phyloP scores from a whole-genome alignment of 2,329 filamentous ascomycete species.

The Penicillium glabrum region DNA sequence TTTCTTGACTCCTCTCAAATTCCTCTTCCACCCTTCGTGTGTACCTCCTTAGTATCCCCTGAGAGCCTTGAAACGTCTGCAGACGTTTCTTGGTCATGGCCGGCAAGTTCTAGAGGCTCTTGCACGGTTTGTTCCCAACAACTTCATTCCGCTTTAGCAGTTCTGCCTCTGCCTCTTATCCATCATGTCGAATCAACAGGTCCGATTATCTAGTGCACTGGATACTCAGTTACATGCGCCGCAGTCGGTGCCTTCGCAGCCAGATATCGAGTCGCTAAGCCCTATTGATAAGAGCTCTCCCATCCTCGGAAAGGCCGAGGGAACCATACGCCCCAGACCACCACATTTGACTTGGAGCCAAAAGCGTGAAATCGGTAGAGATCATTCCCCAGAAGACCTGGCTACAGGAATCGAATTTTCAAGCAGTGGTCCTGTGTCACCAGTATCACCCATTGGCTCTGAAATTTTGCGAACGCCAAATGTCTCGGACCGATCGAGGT shows the following conservation, averaged over 20 bases:
- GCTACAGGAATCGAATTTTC: background rate
- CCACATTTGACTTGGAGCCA: slow-evolving; percentile 15
- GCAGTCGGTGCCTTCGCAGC: slow-evolving; percentile 1
- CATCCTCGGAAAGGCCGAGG: slow-evolving; percentile 5
- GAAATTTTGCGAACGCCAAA: slow-evolving; percentile 22
- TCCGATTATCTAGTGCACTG: background rate
- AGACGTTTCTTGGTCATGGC: slow-evolving; percentile 16
- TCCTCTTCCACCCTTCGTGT: background rate
- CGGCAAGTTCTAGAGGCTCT: slow-evolving; percentile 8
- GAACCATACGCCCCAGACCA: slow-evolving; percentile 16
- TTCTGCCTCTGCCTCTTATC: background rate
- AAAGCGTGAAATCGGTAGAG: slow-evolving; percentile 6
- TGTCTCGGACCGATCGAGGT: slow-evolving; percentile 16
- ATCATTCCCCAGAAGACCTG: slow-evolving; percentile 4
- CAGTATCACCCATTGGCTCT: slow-evolving; percentile 24
- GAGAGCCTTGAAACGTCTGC: slow-evolving; percentile 1
- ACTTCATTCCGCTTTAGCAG: slow-evolving; percentile 1
- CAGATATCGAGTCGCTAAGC: background rate
- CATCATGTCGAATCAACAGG: slow-evolving; percentile 10
- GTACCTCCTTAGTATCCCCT: background rate
- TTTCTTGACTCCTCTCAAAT: background rate
- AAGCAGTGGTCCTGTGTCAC: slow-evolving; percentile 12
- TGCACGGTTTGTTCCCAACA: slow-evolving; percentile 7
- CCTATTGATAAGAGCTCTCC: slow-evolving; percentile 6
- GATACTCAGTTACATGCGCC: background rate